phyloP scores from a whole-genome alignment of 169 alveolate species.

The Plasmodium vivax region DNA sequence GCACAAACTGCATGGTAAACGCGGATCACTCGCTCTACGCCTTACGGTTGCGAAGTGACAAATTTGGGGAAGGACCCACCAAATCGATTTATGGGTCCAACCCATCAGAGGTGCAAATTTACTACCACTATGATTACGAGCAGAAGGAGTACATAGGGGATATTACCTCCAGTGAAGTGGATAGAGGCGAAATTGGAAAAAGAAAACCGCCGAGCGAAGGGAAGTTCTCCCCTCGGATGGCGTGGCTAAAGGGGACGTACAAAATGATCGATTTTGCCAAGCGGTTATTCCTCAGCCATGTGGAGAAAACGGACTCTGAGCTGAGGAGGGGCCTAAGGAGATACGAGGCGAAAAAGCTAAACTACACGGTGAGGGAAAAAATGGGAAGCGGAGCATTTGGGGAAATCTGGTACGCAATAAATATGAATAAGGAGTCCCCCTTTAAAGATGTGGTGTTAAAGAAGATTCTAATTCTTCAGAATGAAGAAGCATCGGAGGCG shows the following conservation, averaged over 20 bases:
- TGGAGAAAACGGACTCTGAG: neutral
- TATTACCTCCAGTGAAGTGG: neutral
- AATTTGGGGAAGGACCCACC: neutral
- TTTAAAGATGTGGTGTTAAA: conserved; percentile 52
- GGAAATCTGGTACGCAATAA: conserved; percentile 72
- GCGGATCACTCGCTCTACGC: conserved; percentile 11
- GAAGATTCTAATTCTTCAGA: conserved; percentile 20
- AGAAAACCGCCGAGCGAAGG: neutral
- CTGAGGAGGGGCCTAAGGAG: neutral
- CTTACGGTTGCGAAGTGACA: conserved; percentile 12
- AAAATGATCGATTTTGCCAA: conserved; percentile 50
- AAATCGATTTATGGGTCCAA: neutral
- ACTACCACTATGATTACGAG: conserved; percentile 37
- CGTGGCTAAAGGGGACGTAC: conserved; percentile 3
- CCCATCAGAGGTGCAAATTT: conserved; percentile 5
- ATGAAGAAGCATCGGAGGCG: conserved; percentile 44
- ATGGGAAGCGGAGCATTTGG: conserved; percentile 55
- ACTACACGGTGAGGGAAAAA: conserved; percentile 36
- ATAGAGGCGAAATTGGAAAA: neutral
- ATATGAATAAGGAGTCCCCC: conserved; percentile 2
- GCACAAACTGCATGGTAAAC: conserved; percentile 27
- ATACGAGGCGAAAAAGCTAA: conserved; percentile 17
- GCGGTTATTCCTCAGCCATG: conserved; percentile 7
- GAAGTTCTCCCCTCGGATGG: neutral
- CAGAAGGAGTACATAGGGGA: neutral